Evolutionary conservation across 2,329 filamentous ascomycete genomes (phyloP).

Genomic region (Ramularia endophylla): DNA sequence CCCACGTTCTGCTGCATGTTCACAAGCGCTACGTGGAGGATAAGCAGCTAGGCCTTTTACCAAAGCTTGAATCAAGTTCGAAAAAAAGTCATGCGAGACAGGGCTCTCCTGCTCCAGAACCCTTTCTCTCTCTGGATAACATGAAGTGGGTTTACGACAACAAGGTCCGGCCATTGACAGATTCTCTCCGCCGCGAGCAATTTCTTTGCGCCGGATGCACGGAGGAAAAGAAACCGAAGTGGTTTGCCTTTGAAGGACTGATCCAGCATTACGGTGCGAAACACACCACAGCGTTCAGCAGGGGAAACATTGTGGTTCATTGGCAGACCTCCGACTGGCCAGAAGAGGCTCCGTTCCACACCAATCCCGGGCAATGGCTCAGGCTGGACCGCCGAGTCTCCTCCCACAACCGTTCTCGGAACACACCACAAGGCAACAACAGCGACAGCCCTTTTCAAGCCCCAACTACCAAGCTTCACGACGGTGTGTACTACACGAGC

Average conservation of each 20-base stretch:
- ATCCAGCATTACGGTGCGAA: constrained; percentile 81
- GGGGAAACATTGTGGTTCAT: constrained; percentile 65
- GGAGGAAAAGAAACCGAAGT: constrained; percentile 59
- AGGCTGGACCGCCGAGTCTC: constrained; percentile 15
- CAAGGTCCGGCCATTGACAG: constrained; percentile 66
- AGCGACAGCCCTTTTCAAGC: constrained; percentile 6
- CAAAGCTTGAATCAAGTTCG: constrained; percentile 13
- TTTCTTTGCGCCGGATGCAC: constrained; percentile 63
- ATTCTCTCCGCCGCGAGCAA: constrained; percentile 61
- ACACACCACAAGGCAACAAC: constrained; percentile 13
- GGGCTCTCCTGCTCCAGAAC: constrained; percentile 17
- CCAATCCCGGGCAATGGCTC: constrained; percentile 39
- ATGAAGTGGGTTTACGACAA: constrained; percentile 82
- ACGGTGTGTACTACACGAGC: constrained; percentile 13
- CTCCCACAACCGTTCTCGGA: constrained; percentile 12
- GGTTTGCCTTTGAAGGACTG: constrained; percentile 70
- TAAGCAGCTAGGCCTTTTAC: constrained; percentile 19
- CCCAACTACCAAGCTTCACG: constrained; percentile 6
- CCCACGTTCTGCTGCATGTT: constrained; percentile 57
- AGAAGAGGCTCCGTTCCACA: constrained; percentile 63
- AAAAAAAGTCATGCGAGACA: constrained; percentile 10
- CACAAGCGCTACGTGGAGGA: constrained; percentile 49
- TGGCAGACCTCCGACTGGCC: constrained; percentile 78
- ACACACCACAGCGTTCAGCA: constrained; percentile 64
- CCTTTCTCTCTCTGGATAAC: constrained; percentile 64